Evolutionary conservation across 2,329 filamentous ascomycete genomes (phyloP).

Genomic region (Akanthomyces lecanii): DNA sequence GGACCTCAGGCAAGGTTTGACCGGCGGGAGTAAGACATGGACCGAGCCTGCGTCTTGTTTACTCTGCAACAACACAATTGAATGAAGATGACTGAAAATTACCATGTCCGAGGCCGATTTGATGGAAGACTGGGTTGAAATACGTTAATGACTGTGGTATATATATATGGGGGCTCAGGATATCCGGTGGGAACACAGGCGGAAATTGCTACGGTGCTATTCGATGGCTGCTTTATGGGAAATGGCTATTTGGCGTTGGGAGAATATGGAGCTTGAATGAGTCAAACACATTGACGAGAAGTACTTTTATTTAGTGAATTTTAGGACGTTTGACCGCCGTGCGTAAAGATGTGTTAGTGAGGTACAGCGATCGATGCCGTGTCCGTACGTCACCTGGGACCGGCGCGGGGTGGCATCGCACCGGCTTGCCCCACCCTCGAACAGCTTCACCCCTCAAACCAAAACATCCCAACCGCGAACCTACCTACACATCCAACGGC

Average conservation of each 20-base stretch:
- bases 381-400: conserved; percentile 7
- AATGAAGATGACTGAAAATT: conserved; percentile 26
- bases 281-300: background rate
- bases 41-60: conserved; percentile 47
- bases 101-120: background rate
- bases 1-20: conserved; percentile 45
- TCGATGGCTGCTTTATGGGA: background rate
- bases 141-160: background rate
- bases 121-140: background rate
- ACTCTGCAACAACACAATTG: conserved; percentile 44
- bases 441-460: conserved; percentile 8
- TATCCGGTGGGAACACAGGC: background rate
- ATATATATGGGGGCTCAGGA: background rate
- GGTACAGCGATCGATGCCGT: background rate
- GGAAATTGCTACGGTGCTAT: background rate
- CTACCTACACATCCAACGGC: background rate
- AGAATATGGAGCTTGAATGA: background rate
- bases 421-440: conserved; percentile 2
- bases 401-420: background rate
- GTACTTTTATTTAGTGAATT: no score
- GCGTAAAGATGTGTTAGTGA: background rate
- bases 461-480: conserved; percentile 2
- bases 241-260: background rate
- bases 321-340: background rate
- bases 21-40: conserved; percentile 50